A percentile compares a stretch with the other conserved stretches of the same genome.
phyloP scores from a whole-genome alignment of 2,329 filamentous ascomycete genomes.

The Trichoderma atroviride region DNA sequence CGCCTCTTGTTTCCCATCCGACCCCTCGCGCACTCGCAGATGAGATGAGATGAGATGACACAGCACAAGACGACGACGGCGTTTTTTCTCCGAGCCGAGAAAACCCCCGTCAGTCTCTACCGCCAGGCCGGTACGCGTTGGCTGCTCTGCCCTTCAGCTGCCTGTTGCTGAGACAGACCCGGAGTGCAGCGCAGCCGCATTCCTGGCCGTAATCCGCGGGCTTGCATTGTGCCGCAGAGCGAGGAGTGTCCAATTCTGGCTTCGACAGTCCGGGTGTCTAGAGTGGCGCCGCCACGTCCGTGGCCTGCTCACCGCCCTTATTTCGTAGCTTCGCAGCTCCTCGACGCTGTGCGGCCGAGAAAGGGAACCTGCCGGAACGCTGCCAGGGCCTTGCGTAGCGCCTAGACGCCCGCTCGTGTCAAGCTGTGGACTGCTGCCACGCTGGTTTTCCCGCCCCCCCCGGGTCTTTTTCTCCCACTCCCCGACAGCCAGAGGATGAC shows the following conservation, averaged over 20 bases:
- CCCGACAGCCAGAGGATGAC: constrained; percentile 22
- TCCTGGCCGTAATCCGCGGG: background rate
- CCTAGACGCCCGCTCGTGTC: background rate
- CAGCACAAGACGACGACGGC: background rate
- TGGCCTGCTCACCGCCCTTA: background rate
- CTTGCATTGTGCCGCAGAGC: background rate
- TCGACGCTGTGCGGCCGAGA: background rate
- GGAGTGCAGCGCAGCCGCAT: background rate
- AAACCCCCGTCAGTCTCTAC: constrained; percentile 8
- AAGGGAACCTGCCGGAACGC: background rate
- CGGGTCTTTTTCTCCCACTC: background rate
- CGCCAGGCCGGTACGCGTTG: constrained; percentile 15
- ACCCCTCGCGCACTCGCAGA: constrained; percentile 6
- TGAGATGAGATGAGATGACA: constrained; percentile 6
- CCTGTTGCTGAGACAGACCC: background rate
- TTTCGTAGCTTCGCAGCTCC: background rate
- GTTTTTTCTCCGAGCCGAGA: constrained; percentile 16
- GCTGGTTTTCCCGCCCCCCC: background rate
- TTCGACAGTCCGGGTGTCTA: background rate
- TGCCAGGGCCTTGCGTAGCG: background rate
- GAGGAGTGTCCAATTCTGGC: background rate
- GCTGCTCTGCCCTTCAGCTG: background rate
- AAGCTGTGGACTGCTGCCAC: background rate
- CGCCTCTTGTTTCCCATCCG: background rate
- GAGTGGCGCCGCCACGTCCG: constrained; percentile 1